A percentile compares a stretch with the other conserved stretches of the same genome.
phyloP scores from a whole-genome alignment of 2,329 filamentous ascomycete species.

The Plectosphaerella cucumerina region DNA sequence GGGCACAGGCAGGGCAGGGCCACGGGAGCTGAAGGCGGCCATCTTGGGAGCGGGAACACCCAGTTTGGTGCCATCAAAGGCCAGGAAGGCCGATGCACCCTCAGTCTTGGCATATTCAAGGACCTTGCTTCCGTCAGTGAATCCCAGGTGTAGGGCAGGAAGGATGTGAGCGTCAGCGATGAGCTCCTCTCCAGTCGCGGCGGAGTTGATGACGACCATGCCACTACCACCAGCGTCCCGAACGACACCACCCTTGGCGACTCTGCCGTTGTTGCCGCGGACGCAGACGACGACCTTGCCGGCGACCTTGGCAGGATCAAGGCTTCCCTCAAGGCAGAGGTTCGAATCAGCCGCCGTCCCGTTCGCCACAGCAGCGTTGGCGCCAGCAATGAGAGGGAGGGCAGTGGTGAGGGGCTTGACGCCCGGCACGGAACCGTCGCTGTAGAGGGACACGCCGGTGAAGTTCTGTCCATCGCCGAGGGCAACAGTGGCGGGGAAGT shows the following conservation, averaged over 20 bases:
- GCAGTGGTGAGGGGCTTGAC: slow-evolving; percentile 1
- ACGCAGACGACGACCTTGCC: slow-evolving; percentile 2
- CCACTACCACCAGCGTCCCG: slow-evolving; percentile 4
- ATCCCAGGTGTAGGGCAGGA: slow-evolving; percentile 4
- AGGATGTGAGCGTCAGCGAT: slow-evolving; percentile 3
- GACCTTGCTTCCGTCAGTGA: not conserved
- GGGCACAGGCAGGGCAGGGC: slow-evolving; percentile 5
- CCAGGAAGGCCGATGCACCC: slow-evolving; percentile 1
- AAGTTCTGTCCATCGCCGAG: slow-evolving; percentile 7
- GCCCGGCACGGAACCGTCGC: slow-evolving; percentile 1
- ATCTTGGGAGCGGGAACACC: slow-evolving; percentile 7
- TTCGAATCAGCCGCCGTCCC: not conserved
- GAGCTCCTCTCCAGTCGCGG: not conserved
- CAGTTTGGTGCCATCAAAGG: slow-evolving; percentile 4
- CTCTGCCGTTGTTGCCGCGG: not conserved
- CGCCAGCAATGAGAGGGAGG: not conserved
- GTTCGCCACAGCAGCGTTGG: not conserved
- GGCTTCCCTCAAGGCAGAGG: not conserved
- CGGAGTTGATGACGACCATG: slow-evolving; percentile 4
- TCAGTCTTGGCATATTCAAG: slow-evolving; percentile 2
- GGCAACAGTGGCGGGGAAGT: slow-evolving; percentile 3
- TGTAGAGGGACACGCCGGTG: slow-evolving; percentile 4
- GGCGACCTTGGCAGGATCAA: slow-evolving; percentile 2
- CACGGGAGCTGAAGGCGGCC: slow-evolving; percentile 10
- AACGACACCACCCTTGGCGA: slow-evolving; percentile 1